Percentiles rank a stretch among this genome's conserved stretches.
phyloP scores from a whole-genome alignment of 805 yeast genomes.

The Candida nonsorbophila region DNA sequence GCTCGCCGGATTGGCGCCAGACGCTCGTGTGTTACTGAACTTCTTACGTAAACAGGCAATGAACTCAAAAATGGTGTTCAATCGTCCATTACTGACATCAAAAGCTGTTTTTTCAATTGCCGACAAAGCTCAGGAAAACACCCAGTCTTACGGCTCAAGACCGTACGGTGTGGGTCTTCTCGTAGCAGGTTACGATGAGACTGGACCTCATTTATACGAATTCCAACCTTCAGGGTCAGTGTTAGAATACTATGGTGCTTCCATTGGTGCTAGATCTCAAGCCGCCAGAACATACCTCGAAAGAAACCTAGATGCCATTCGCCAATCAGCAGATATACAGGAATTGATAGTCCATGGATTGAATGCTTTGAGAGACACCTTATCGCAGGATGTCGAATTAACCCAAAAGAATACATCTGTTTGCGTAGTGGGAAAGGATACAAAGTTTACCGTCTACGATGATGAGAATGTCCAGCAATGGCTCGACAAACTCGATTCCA shows the following conservation, averaged over 20 bases:
- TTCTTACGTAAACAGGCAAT: conserved; percentile 88
- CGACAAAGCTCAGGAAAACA: conserved; percentile 94
- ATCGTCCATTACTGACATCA: conserved; percentile 77
- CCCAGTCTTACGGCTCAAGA: conserved; percentile 93
- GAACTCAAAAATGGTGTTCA: conserved; percentile 77
- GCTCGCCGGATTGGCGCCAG: conserved; percentile 96
- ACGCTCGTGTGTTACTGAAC: conserved; percentile 89
- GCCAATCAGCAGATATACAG: conserved; percentile 54
- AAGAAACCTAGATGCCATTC: conserved; percentile 68
- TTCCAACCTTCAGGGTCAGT: conserved; percentile 95
- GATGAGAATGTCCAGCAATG: conserved; percentile 83
- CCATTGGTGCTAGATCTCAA: conserved; percentile 98
- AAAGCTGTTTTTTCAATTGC: conserved; percentile 84
- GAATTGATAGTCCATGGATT: conserved; percentile 81
- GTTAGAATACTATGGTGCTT: conserved; percentile 86
- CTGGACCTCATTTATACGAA: conserved; percentile 91
- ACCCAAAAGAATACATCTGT: conserved; percentile 80
- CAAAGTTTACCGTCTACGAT: conserved; percentile 71
- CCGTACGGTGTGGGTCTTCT: conserved; percentile 97
- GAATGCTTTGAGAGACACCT: conserved; percentile 87
- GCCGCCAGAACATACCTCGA: conserved; percentile 96
- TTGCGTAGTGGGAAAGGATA: conserved; percentile 84
- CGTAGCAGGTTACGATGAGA: conserved; percentile 85
- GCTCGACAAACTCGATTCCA: conserved; percentile 70
- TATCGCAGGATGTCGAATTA: conserved; percentile 91